A percentile compares a stretch with the other conserved stretches of the same genome.
Conservation (phyloP, 371 early-diverging fungal species). For the Mortierella sp. region DNA sequence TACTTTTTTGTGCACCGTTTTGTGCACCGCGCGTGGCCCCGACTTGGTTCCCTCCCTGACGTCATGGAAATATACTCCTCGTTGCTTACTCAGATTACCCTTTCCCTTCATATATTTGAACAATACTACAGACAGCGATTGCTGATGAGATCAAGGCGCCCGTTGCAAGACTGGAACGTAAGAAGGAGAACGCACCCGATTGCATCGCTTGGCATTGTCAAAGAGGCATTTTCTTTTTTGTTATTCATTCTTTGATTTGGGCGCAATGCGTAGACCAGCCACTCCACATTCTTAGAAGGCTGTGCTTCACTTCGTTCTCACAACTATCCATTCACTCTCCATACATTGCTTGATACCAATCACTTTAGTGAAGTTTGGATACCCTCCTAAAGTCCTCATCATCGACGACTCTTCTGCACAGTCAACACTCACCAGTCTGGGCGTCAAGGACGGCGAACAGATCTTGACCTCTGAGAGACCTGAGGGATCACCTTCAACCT, state of each 20-base stretch:
- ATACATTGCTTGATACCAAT: not conserved
- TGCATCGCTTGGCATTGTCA: not conserved
- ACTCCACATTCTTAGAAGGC: not conserved
- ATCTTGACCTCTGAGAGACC: constrained; percentile 45
- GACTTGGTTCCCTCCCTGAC: not conserved
- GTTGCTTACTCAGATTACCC: not conserved
- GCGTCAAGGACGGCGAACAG: constrained; percentile 52
- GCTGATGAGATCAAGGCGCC: constrained; percentile 30
- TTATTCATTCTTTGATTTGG: not conserved
- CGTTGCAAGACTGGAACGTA: constrained; percentile 36
- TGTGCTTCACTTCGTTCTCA: not conserved
- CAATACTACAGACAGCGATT: constrained; percentile 23
- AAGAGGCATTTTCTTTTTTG: not conserved
- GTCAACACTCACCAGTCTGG: constrained; percentile 27
- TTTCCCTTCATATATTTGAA: not conserved
- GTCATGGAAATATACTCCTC: not conserved
- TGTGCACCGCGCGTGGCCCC: not conserved
- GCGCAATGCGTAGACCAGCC: constrained; percentile 8
- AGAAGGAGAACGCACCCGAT: not conserved
- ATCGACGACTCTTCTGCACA: constrained; percentile 26
- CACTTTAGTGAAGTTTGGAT: constrained; percentile 41
- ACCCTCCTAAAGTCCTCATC: constrained; percentile 42
- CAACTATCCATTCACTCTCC: not conserved
- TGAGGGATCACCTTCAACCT: constrained; percentile 19
- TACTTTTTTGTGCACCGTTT: not conserved